Base-by-base conservation (phyloP, 2,329 filamentous ascomycete species). In the Torrubiella hemipterigena region DNA sequence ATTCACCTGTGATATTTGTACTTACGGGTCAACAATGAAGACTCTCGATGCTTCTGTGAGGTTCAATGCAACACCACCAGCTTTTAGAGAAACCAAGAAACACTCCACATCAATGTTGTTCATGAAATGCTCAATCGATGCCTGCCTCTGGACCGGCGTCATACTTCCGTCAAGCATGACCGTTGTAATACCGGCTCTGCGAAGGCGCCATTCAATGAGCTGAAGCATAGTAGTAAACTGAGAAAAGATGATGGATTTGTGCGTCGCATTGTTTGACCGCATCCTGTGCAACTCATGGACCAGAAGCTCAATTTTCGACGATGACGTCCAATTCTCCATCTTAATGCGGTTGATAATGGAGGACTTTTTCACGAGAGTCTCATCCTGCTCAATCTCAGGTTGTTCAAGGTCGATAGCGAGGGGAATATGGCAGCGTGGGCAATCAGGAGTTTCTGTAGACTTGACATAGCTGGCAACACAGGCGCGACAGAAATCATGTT, bases 311-410 rank as follows among this genome's bases (percentile, higher is more conserved):
- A 98, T 98, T 63, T 98, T 98, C 39, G 87, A 95, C 2, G 86
- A 95, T 0, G 85, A 94, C 0, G 86, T 94, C 91, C 91, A 98
- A 47, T 96, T 83, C 52, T 93, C 84, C 87, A 96, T 95, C 57
- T 89, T 85, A 59, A 98, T 96, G 33, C 91, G 82, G 54, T 96
- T 96, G 65, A 96, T 93, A 54, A 98, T 98, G 2, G 86, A 94
- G 11, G 77, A 87, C 59, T 95, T 95, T 69, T 94, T 95, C 37
- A 94, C 77, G 6, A 77, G 60, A 2, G 75, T 69, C 52, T 89
- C 82, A 39, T 95, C 84, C 55, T 95, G 87, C 56, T 94, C 87
- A 32, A 95, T 87, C 43, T 93, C 87, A 0, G 87, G 85, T 57
- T 95, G 87, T 51, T 95, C 89, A 23, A 95, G 75, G 54, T 98